Base-by-base conservation (phyloP, 768 basidiomycete genomes). In the Leccinum arenicola region DNA sequence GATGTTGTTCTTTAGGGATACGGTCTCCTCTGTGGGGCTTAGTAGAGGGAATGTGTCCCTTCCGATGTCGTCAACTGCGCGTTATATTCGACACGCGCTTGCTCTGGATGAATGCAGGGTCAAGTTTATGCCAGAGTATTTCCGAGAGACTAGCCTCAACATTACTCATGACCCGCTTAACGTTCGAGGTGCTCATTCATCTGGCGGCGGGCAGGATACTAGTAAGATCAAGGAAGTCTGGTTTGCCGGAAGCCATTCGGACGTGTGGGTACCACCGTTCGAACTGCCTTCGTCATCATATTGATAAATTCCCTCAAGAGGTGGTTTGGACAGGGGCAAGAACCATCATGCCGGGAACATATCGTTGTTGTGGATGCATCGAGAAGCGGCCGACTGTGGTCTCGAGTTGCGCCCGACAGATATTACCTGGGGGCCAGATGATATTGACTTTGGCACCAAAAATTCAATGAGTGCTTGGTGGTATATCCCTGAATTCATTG, bases 61-160 rank as follows among this genome's bases (percentile, higher is more conserved):
- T 1, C 84, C 84, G 0, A 85, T 84, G 67, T 80, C 80, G 0
- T 77, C 75, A 4, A 80, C 79, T 10, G 82, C 84, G n/a, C 29
- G 17, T 15, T 11, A 25, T n/a, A 29, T 50, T 17, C 27, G 49
- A 8, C 49, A 50, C 1, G 49, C 49, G 9, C 49, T 50, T 4
- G 27, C 49, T 50, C 49, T 50, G 4, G 49, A 50, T 14, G 49
- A 50, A 27, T 17, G 25, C 14, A 17, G 49, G 27, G 49, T 50
- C 17, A 50, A 50, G 3, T 50, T 50, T 14, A 7, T 50, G 49
- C 49, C 49, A 27, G 49, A 50, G 21, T 31, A 50, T 50, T 50
- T 50, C 47, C 64, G 61, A 7, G 67, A 74, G 61, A 61, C 61
- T 55, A 73, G 63, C 43, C 48, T 55, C 1, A 57, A 53, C 38